Base-by-base conservation (phyloP, 2,329 filamentous ascomycete species). In the Geosmithia flava region DNA sequence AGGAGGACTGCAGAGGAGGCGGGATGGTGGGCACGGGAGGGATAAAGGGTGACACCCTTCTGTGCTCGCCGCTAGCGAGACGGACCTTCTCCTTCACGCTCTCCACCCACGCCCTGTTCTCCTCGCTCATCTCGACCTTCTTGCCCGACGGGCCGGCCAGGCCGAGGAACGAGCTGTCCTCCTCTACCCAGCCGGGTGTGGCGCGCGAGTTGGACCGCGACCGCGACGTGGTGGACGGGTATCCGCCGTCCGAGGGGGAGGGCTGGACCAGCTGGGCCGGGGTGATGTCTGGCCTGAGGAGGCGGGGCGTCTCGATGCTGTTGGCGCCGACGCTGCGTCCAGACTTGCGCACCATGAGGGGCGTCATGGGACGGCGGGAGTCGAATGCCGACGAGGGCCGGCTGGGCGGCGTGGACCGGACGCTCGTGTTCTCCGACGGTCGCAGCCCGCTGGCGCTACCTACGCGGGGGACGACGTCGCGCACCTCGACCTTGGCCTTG, bases 1-100 rank as follows among this genome's bases (percentile, higher is more conserved):
- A n/a, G 23, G 23, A 4, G 23, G 23, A 27, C 23, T 4, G 23
- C 23, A 5, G 23, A 8, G 23, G 23, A 8, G 33, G 33, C 33
- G 15, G 33, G 33, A 16, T 16, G 11, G 15, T 7, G 6, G 58
- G 46, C 37, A 53, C 59, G 17, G 11, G 13, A 3, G 33, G 33
- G 33, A 37, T 37, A 13, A 37, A 37, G 15, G 33, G 33, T 16
- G 65, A 57, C 19, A 62, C 53, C 46, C 63, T 64, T 45, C 65
- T 66, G 33, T 37, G 11, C 60, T 80, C 80, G 49, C 76, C 76
- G 58, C 82, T 86, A 51, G 80, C 84, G 44, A 81, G 74, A 50
- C 83, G 77, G 41, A 89, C 87, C 59, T 87, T 84, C 58, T 87
- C 83, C 66, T 88, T 83, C 68, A 93, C 84, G 52, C 81, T 86